Percentiles rank a stretch among this genome's conserved stretches.
These are phyloP conservation scores for Thelephora ganbajun DNA, from an alignment of 768 basidiomycete species.

Conservation along the genomic window DNA sequence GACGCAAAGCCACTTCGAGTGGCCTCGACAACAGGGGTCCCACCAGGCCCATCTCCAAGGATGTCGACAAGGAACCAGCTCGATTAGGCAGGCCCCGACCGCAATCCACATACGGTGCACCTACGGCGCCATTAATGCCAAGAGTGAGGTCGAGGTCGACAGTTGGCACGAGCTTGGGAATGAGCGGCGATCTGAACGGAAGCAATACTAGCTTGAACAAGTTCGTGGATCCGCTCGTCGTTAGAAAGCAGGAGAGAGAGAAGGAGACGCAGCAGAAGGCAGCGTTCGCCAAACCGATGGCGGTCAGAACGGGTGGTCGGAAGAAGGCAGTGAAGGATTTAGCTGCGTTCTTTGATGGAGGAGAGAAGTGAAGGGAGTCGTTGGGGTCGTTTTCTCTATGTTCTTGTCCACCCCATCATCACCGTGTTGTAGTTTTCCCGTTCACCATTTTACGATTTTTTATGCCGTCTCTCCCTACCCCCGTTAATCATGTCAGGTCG, in stretches of 20 bases:
- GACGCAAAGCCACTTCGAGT: slow-evolving; percentile 29
- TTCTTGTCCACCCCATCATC: too few species aligned
- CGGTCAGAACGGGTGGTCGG: too few species aligned
- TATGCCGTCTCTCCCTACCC: too few species aligned
- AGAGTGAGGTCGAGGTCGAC: slow-evolving; percentile 26
- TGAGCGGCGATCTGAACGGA: slow-evolving; percentile 5
- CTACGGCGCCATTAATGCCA: slow-evolving; percentile 16
- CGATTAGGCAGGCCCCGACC: slow-evolving; percentile 22
- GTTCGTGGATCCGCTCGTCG: slow-evolving; percentile 68
- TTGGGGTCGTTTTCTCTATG: too few species aligned
- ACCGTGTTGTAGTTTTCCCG: too few species aligned
- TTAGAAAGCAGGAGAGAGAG: slow-evolving; percentile 48
- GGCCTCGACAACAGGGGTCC: slow-evolving; percentile 51
- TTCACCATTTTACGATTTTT: too few species aligned
- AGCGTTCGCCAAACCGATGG: slow-evolving; percentile 22
- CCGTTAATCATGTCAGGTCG: too few species aligned
- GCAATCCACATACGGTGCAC: slow-evolving; percentile 39
- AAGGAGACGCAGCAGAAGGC: slow-evolving; percentile 26
- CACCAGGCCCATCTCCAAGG: slow-evolving; percentile 15
- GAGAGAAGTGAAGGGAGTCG: neutral
- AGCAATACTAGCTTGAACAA: slow-evolving; percentile 24
- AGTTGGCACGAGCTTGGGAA: slow-evolving; percentile 12
- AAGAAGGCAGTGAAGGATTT: slow-evolving; percentile 68
- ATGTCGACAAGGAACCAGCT: slow-evolving; percentile 12
- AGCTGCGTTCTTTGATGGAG: slow-evolving; percentile 67